These are phyloP conservation scores for Desmodesmus armatus DNA, from an alignment of 139 green algal species.

Conservation along the genomic window DNA sequence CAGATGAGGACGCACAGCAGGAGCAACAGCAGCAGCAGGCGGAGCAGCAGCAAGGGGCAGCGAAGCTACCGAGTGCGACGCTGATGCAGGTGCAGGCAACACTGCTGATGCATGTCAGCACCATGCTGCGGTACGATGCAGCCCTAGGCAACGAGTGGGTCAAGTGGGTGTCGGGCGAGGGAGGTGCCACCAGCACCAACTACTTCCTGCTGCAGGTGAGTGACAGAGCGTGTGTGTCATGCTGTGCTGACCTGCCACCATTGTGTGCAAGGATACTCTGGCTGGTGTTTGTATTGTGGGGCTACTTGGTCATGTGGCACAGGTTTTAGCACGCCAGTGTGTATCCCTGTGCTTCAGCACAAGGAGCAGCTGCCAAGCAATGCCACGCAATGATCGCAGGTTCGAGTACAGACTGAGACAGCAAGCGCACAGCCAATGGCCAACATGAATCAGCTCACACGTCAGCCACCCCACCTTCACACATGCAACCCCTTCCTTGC, in stretches of 20 bases:
- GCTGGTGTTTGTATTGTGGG: no score
- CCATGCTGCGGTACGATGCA: slow-evolving; percentile 50
- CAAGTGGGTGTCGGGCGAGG: neutral
- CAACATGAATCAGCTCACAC: neutral
- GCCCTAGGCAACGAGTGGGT: slow-evolving; percentile 43
- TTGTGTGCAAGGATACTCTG: neutral
- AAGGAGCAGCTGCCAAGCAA: no score
- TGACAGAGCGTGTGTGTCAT: neutral
- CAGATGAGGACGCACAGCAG: no score
- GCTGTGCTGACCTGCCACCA: neutral
- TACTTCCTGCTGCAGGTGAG: slow-evolving; percentile 39
- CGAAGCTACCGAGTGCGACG: neutral
- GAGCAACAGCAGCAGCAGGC: neutral
- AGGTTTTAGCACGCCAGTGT: no score
- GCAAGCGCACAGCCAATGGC: neutral
- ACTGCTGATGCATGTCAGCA: slow-evolving; percentile 50
- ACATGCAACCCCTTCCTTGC: no score
- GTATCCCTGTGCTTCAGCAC: no score
- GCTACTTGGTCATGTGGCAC: neutral
- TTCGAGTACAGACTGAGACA: neutral
- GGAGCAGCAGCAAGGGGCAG: neutral
- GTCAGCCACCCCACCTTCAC: neutral
- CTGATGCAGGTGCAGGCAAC: slow-evolving; percentile 53
- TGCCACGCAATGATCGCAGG: no score
- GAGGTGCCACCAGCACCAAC: neutral